phyloP scores from a whole-genome alignment of 2,329 filamentous ascomycete genomes.

The Coniella lustricola region DNA sequence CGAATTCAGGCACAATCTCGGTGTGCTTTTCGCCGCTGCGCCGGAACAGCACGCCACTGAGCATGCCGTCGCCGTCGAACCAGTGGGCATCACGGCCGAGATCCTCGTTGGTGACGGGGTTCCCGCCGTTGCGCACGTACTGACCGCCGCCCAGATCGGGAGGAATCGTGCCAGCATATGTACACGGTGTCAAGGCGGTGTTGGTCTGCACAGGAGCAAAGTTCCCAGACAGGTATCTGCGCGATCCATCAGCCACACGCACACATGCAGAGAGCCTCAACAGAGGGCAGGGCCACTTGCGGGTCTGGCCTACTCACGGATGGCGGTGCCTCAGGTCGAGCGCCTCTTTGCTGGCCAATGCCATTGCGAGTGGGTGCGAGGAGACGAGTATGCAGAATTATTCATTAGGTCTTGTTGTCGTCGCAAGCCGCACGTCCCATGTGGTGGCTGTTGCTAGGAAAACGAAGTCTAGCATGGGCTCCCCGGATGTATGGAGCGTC shows the following conservation, averaged over 20 bases:
- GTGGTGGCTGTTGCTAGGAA: no score
- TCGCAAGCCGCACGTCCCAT: no score
- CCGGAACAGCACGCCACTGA: slow-evolving; percentile 58
- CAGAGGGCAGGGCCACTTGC: background rate
- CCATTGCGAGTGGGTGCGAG: no score
- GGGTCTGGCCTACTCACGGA: background rate
- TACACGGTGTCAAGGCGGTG: slow-evolving; percentile 48
- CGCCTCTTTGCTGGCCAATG: no score
- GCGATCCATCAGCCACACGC: background rate
- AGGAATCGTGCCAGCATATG: slow-evolving; percentile 52
- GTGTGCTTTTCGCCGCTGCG: slow-evolving; percentile 30
- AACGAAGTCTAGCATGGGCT: no score
- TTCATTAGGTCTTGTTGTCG: no score
- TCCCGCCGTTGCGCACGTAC: slow-evolving; percentile 66
- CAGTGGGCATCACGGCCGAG: slow-evolving; percentile 59
- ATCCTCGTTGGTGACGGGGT: slow-evolving; percentile 56
- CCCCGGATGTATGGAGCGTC: no score
- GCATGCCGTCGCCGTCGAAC: slow-evolving; percentile 73
- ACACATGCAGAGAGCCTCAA: no score
- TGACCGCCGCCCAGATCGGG: slow-evolving; percentile 60
- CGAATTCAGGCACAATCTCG: slow-evolving; percentile 52
- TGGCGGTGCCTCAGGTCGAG: background rate
- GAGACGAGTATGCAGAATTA: no score
- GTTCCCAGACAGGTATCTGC: slow-evolving; percentile 57
- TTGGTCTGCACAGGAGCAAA: slow-evolving; percentile 59